Base-by-base conservation (phyloP, 345 rosid genomes). In the Pugionium dolabratum region DNA sequence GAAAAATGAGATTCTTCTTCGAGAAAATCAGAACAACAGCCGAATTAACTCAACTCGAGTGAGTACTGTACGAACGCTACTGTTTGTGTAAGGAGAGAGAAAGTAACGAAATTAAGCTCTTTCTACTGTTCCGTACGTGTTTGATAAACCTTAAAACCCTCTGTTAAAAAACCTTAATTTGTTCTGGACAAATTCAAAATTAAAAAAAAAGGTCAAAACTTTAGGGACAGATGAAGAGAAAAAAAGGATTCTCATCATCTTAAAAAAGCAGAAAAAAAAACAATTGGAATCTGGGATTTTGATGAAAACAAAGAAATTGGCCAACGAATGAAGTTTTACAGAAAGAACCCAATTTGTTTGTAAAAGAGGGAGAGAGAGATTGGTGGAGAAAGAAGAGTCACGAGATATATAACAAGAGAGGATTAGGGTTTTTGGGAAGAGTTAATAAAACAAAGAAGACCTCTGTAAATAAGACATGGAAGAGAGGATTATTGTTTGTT, bases 141-240 rank as follows among this genome's bases (percentile, higher is more conserved):
- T 18, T 35, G 48, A 64, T 29, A 53, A 77, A 76, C 78, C 86
- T 84, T 82, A 79, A 78, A 88, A 84, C 84, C 87, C 80, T 35
- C 26, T 18, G 18, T 9, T 11, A 2, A 44, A 39, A 28, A 54
- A 58, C 9, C 34, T n/a, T 1, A n/a, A 4, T 52, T 31, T 18
- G 18, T 9, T 25, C 50, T 7, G 31, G 5, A 50, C 6, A 60
- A 56, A 7, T 47, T 48, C 55, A 59, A 53, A 73, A 25, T 25
- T 67, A 6, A 25, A 2, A 69, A 76, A 67, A 76, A 76, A 67
- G 30, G 77, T 79, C 79, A 80, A 87, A 75, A 75, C 53, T 49
- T 51, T 44, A 28, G 36, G 35, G 44, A 62, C 62, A 74, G 63
- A 59, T 52, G 69, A 66, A 57, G 39, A 43, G 54, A 28, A 52